Evolutionary conservation across 1,284 basidiomycete genomes (phyloP).

Genomic region (Trametes sp.): DNA sequence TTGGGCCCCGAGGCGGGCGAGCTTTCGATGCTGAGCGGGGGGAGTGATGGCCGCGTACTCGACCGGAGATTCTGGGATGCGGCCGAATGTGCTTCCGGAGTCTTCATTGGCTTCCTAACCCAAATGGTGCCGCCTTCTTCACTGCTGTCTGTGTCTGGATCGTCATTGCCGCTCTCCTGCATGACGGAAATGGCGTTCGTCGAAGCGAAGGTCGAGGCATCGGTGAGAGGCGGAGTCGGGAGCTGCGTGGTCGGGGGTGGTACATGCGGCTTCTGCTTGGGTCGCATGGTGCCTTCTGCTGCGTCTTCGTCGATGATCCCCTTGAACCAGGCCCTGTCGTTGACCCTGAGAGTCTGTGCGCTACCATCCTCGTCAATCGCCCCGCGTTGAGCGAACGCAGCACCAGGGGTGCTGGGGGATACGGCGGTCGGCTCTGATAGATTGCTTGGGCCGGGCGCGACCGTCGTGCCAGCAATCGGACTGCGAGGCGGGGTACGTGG

Average conservation of each 20-base stretch:
- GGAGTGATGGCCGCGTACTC: constrained; percentile 33
- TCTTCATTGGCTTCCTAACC: constrained; percentile 36
- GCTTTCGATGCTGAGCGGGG: constrained; percentile 40
- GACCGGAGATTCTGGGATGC: constrained; percentile 20
- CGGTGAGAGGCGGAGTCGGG: constrained; percentile 28
- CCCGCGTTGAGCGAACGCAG: constrained; percentile 22
- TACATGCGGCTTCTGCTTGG: constrained; percentile 16
- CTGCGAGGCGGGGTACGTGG: constrained; percentile 60
- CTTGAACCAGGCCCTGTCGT: constrained; percentile 27
- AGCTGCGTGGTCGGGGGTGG: constrained; percentile 25
- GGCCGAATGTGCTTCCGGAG: constrained; percentile 7
- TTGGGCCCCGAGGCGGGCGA: constrained; percentile 30
- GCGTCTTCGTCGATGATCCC: constrained; percentile 35
- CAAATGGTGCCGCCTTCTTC: constrained; percentile 47
- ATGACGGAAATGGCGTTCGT: not conserved
- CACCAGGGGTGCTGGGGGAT: constrained; percentile 16
- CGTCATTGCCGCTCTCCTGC: constrained; percentile 12
- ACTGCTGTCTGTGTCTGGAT: constrained; percentile 54
- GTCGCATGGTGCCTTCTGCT: constrained; percentile 31
- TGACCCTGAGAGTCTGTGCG: constrained; percentile 22
- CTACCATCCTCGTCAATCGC: constrained; percentile 27
- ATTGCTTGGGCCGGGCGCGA: constrained; percentile 8
- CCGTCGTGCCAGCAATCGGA: constrained; percentile 50
- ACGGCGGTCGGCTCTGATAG: constrained; percentile 4
- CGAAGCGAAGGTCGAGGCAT: constrained; percentile 19